Percentiles rank a stretch among this genome's conserved stretches.
Conservation (phyloP, 768 basidiomycete species). For the Xerocomellus dryophilus region DNA sequence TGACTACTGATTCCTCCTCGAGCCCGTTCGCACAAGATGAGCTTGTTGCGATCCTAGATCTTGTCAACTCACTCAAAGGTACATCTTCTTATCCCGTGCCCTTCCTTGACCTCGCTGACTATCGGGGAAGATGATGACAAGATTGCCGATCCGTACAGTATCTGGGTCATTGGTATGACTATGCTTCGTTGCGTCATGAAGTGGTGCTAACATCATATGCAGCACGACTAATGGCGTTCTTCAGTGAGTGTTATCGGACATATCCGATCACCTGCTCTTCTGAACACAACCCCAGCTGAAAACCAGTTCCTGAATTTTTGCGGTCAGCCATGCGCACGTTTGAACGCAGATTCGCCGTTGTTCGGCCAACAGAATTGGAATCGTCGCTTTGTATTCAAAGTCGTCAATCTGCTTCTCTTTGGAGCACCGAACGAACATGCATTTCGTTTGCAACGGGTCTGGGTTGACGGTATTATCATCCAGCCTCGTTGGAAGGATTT, state of each 20-base stretch:
- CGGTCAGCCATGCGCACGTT: conserved; percentile 10
- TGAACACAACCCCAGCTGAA: conserved; percentile 3
- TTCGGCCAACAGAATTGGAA: conserved; percentile 10
- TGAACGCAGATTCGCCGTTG: conserved; percentile 9
- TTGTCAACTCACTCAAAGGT: conserved; percentile 17
- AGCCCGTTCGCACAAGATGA: conserved; percentile 15
- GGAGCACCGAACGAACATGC: conserved; percentile 8
- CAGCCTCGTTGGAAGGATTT: conserved; percentile 14
- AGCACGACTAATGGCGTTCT: conserved; percentile 13
- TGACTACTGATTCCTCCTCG: conserved; percentile 18
- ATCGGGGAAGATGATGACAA: not conserved
- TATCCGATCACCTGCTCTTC: not conserved
- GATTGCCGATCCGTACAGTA: not conserved
- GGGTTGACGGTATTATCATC: conserved; percentile 10
- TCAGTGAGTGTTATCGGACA: conserved; percentile 4
- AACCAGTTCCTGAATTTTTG: conserved; percentile 13
- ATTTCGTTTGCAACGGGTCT: conserved; percentile 10
- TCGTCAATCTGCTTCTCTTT: not conserved
- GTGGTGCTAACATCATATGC: not conserved
- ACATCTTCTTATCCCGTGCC: not conserved
- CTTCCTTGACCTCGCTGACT: not conserved
- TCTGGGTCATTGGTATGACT: conserved; percentile 17
- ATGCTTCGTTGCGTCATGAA: not conserved
- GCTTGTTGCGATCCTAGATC: conserved; percentile 9
- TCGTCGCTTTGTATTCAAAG: not conserved